Evolutionary conservation across 768 basidiomycete species (phyloP), one percentile per base, ranked within the genome.

Genomic region (Collybiopsis luxurians): DNA sequence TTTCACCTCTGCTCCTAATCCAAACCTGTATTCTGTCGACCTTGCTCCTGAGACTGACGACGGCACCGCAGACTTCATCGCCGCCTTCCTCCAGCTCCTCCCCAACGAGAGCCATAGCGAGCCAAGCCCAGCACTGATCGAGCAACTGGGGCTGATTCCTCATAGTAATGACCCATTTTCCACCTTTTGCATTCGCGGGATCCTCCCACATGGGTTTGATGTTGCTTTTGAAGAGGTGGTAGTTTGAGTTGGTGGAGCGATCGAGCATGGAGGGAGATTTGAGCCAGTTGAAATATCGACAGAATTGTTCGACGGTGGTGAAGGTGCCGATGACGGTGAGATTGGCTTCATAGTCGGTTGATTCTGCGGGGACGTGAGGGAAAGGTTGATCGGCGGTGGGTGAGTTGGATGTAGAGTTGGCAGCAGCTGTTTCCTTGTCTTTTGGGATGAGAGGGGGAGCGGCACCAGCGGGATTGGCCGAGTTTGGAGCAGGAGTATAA

Each of bases 171-270:
- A 95, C 92, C 95, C 95, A 97, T 74, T 95, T 95, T 34, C 95
- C 95, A 19, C 95, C 95, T 53, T 87, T 82, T 24, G 90, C 89
- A 66, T 97, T 97, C 53, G 92, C 90, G 28, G 83, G 83, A 69
- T 96, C 95, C 74, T 96, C 95, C 94, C 94, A 97, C 95, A 97
- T 96, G 13, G 92, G 92, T 67, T 93, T 92, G 76, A 95, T 95
- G 17, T 91, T 91, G 21, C 84, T 79, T 74, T 96, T 96, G 83
- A 98, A 97, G 55, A 98, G 80, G 67, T 98, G 95, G 64, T 96
- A 95, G 73, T 97, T 98, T 45, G 89, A 89, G 73, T 92, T 93
- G 40, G 40, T 42, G 40, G 40, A 42, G 64, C 86, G 86, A 64
- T 94, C 90, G 31, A 96, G 83, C 65, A 85, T 83, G 31, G 91